A percentile compares a stretch with the other conserved stretches of the same genome.
Conservation (phyloP, 2,329 filamentous ascomycete species). For the Aspergillus flavus region DNA sequence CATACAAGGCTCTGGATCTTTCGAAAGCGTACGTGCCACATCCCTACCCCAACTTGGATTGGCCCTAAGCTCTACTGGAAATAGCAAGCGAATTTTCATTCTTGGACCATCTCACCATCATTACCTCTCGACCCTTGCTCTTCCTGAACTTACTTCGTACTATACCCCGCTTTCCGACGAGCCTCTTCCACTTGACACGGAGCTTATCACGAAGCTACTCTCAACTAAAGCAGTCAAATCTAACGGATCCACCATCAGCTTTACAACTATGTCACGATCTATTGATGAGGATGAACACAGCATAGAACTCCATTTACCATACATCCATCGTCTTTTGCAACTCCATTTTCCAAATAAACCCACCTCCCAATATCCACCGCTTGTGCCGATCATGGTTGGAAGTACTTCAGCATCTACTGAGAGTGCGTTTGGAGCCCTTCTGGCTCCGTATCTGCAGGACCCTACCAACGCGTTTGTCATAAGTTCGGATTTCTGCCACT, state of each 20-base stretch:
- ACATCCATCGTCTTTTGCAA: slow-evolving; percentile 78
- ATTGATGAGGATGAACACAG: slow-evolving; percentile 86
- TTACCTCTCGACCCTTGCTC: slow-evolving; percentile 74
- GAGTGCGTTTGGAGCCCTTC: slow-evolving; percentile 65
- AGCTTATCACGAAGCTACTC: slow-evolving; percentile 44
- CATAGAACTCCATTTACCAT: slow-evolving; percentile 94
- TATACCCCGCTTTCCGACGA: slow-evolving; percentile 47
- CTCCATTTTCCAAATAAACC: slow-evolving; percentile 54
- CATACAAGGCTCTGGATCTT: slow-evolving; percentile 86
- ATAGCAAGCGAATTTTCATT: slow-evolving; percentile 82
- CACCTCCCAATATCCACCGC: slow-evolving; percentile 63
- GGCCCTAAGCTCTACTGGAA: neutral
- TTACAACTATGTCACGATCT: slow-evolving; percentile 60
- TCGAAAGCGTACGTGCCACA: slow-evolving; percentile 62
- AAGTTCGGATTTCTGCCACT: slow-evolving; percentile 96
- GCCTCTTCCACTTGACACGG: slow-evolving; percentile 48
- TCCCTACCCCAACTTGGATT: neutral
- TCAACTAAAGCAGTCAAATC: slow-evolving; percentile 30
- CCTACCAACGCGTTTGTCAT: slow-evolving; percentile 78
- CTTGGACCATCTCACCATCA: slow-evolving; percentile 91
- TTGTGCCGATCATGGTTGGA: slow-evolving; percentile 87
- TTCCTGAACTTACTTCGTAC: slow-evolving; percentile 67
- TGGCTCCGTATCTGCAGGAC: slow-evolving; percentile 77
- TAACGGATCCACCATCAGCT: slow-evolving; percentile 38
- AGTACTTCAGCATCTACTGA: slow-evolving; percentile 69